phyloP scores from a whole-genome alignment of 2,329 filamentous ascomycete species.

The Leptoxyphium fumago region DNA sequence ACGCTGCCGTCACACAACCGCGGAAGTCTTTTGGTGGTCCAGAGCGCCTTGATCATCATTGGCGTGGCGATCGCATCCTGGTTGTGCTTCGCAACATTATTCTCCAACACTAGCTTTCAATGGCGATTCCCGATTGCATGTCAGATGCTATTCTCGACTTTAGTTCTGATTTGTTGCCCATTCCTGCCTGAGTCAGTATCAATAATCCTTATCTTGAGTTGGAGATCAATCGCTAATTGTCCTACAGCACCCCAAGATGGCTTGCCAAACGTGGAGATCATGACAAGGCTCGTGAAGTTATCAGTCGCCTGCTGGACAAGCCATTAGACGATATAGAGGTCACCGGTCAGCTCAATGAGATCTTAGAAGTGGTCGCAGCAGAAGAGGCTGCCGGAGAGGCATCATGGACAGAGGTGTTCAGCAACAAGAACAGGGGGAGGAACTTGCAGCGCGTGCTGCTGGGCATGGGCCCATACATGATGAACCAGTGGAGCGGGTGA shows the following conservation, averaged over 20 bases:
- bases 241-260: slow-evolving; percentile 12
- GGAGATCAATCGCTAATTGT: neutral
- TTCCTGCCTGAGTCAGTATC: slow-evolving; percentile 11
- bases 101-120: slow-evolving; percentile 12
- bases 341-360: slow-evolving; percentile 22
- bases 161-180: slow-evolving; percentile 14
- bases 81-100: slow-evolving; percentile 16
- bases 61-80: slow-evolving; percentile 16
- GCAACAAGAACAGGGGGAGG: slow-evolving; percentile 20
- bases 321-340: slow-evolving; percentile 19
- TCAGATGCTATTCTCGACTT: slow-evolving; percentile 16
- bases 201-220: neutral
- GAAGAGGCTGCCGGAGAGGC: slow-evolving; percentile 19
- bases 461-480: slow-evolving; percentile 24
- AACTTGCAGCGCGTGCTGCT: slow-evolving; percentile 22
- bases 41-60: slow-evolving; percentile 16
- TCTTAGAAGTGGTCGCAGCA: slow-evolving; percentile 18
- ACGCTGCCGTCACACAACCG: slow-evolving; percentile 18
- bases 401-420: slow-evolving; percentile 23
- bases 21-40: slow-evolving; percentile 14
- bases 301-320: slow-evolving; percentile 20
- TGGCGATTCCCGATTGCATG: slow-evolving; percentile 18
- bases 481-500: slow-evolving; percentile 13
- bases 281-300: slow-evolving; percentile 14
- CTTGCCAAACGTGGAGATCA: slow-evolving; percentile 14